Evolutionary conservation across 2,329 filamentous ascomycete species (phyloP).

Genomic region (Neonectria ditissima): DNA sequence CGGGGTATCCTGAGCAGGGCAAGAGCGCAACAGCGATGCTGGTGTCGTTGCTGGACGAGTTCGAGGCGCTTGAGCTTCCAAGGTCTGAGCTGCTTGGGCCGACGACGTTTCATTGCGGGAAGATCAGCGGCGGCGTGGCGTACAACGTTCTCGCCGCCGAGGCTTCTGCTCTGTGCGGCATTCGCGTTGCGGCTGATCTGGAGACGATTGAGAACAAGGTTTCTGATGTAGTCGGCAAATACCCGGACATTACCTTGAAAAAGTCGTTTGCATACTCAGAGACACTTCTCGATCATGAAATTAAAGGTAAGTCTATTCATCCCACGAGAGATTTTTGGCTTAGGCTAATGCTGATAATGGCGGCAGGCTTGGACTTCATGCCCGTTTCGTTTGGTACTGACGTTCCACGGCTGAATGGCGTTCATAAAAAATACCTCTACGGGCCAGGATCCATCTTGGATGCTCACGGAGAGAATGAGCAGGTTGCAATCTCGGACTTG

Average conservation of each 20-base stretch:
- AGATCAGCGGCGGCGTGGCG: constrained; percentile 29
- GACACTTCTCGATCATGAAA: constrained; percentile 24
- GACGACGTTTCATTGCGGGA: constrained; percentile 30
- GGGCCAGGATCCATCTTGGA: constrained; percentile 36
- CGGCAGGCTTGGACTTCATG: constrained; percentile 26
- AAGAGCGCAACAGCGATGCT: constrained; percentile 30
- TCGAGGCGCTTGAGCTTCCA: constrained; percentile 32
- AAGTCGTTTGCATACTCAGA: constrained; percentile 30
- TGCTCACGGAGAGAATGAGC: constrained; percentile 34
- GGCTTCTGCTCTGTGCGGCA: constrained; percentile 24
- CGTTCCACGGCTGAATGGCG: constrained; percentile 30
- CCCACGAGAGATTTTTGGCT: background rate
- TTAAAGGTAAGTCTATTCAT: constrained; percentile 23
- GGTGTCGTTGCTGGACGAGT: constrained; percentile 31
- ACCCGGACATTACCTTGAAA: constrained; percentile 21
- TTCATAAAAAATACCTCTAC: constrained; percentile 35
- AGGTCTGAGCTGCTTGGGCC: constrained; percentile 25
- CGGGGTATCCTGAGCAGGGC: constrained; percentile 35
- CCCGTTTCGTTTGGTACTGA: constrained; percentile 36
- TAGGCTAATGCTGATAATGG: background rate
- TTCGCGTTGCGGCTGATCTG: constrained; percentile 24
- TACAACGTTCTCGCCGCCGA: constrained; percentile 32
- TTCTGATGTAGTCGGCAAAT: constrained; percentile 16
- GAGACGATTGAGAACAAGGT: constrained; percentile 22
- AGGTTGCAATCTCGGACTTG: constrained; percentile 28